Evolutionary conservation across 1,284 basidiomycete genomes (phyloP).

Genomic region (Thecaphora thlaspeos): DNA sequence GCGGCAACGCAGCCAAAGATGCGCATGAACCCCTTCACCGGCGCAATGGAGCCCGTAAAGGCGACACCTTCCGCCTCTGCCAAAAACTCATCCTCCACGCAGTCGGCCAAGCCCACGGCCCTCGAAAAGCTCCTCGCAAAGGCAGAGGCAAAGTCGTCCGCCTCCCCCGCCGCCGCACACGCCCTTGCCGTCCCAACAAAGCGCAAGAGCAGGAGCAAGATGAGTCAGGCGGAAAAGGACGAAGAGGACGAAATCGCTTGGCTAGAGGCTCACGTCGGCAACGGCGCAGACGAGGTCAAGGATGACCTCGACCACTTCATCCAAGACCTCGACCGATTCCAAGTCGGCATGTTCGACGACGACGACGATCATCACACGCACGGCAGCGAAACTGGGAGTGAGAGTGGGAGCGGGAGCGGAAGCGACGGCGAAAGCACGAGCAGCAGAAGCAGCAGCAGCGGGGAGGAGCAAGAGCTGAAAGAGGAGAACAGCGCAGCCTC

Average conservation of each 20-base stretch:
- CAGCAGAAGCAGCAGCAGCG: too few species aligned
- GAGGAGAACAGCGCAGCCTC: conserved; percentile 3
- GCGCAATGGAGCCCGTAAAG: conserved; percentile 17
- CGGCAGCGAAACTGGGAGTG: conserved; percentile 5
- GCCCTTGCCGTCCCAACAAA: conserved; percentile 13
- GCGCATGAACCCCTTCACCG: conserved; percentile 29
- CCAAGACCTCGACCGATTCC: conserved; percentile 45
- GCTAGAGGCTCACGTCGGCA: conserved; percentile 49
- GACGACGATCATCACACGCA: conserved; percentile 11
- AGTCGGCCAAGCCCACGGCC: conserved; percentile 13
- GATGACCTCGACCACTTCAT: conserved; percentile 42
- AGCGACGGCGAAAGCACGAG: conserved; percentile 1
- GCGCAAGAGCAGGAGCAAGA: conserved; percentile 14
- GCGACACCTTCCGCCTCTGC: background rate
- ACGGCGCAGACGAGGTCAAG: conserved; percentile 18
- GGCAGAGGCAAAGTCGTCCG: conserved; percentile 10
- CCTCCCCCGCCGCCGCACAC: conserved; percentile 11
- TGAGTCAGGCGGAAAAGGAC: conserved; percentile 45
- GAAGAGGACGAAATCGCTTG: conserved; percentile 57
- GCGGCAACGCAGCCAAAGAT: conserved; percentile 3
- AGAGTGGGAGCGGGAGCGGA: background rate
- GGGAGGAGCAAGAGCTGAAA: conserved; percentile 1
- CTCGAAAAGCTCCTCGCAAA: conserved; percentile 30
- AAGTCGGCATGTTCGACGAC: conserved; percentile 34
- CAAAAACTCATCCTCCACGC: conserved; percentile 3